Base-by-base conservation (phyloP, 2,329 filamentous ascomycete species). In the Diaporthe sp. region DNA sequence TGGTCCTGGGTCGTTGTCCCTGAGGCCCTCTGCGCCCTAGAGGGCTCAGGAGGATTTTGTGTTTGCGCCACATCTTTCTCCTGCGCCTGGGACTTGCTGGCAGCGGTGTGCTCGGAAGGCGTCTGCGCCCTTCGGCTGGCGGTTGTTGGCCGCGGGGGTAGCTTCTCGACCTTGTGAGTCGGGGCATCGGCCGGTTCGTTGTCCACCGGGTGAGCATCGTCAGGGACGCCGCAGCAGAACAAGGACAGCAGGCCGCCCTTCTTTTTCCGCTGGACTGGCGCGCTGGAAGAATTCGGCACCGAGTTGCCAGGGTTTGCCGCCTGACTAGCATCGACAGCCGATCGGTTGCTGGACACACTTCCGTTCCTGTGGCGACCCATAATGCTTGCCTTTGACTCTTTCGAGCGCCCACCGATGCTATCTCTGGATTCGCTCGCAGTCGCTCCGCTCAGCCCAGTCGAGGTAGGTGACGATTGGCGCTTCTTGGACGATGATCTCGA, bases 161-260 rank as follows among this genome's bases (percentile, higher is more conserved):
- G 84, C 81, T 87, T 90, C 79, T 91, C 86, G 78, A 91, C 84
- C 85, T 91, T 90, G 82, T 89, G 91, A 62, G 81, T 82, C 46
- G 85, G 84, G 46, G 91, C 85, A 53, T 90, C 88, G 75, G 90
- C 86, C 75, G 89, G 88, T 71, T 88, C 88, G 74, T 85, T 87
- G 62, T 90, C 88, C 67, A 90, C 84, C 8, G 84, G 82, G 77
- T 90, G 89, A 22, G 88, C 88, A 78, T 90, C 88, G 77, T 93
- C 92, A 68, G 92, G 91, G 55, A 91, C 88, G 73, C 87, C 88
- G 82, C 93, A 94, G 85, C 93, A 95, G 76, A 95, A 86, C 73
- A 94, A 88, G 34, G 90, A 86, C 49, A 92, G 82, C 61, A 92
- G 83, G n/a, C 89, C 88, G 72, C 85, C 87, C 81, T 87, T 88